Base-by-base conservation (phyloP, 345 rosid species). In the Boechera divaricarpa region DNA sequence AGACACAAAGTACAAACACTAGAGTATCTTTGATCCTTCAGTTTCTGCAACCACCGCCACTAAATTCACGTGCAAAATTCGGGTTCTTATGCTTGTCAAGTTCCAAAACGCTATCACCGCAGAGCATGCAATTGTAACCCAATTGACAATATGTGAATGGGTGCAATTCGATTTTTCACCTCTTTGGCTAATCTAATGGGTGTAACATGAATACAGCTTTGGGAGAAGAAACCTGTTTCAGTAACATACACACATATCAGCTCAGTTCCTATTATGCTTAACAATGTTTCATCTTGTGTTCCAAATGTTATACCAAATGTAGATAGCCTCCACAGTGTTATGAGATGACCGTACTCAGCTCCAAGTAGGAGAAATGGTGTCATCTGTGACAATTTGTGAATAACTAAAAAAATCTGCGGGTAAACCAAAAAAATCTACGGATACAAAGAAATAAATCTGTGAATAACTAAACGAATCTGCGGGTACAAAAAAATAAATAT, bases 81-180 rank as follows among this genome's bases (percentile, higher is more conserved):
- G 89, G 54, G 97, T 88, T 85, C 82, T 92, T 53, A 88, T 49
- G 41, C 92, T 80, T 12, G 98, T 86, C 49, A 95, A 77, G 80
- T 90, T 90, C 99, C 99, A 95, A 79, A 92, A 94, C 32, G 89
- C 92, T 67, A 88, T 86, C 63, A 79, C 75, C 13, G 90, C 96
- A 44, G 94, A 89, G 72, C 88, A 89, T 63, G 88, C 97, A 47
- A 24, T 42, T 10, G 3, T 21, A 59, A 60, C 11, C 28, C 45
- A 72, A 61, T 9, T 61, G 33, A 74, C 72, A 59, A 26, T 60
- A 76, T 62, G 33, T 41, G 16, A 18, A 32, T 31, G 57, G 29
- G 49, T 32, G 53, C 42, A 49, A 49, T 53, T 69, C 5, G 16
- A 13, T 31, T 33, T 44, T 10, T 7, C 81, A 89, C 98, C 97